Evolutionary conservation across 345 rosid genomes (phyloP), one percentile per base, ranked within the genome.

Genomic region (Leavenworthia alabamica): DNA sequence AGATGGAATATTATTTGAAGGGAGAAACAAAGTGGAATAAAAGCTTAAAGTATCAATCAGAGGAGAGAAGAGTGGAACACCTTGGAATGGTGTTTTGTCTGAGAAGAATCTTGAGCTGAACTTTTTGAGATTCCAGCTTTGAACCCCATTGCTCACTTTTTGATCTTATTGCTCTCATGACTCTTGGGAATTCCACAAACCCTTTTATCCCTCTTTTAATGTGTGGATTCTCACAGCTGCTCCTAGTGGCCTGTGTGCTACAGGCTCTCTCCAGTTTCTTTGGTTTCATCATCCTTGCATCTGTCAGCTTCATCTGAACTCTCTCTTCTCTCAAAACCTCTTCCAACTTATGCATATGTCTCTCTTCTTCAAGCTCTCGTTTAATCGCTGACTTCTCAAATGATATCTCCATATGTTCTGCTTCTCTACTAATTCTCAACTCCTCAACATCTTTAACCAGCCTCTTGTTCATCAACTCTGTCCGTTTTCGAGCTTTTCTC

Each of bases 291-390:
- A 43, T 53, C 44, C 79, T 84, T 4, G 98, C 96, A 13, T 86
- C 98, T 1, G 81, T 66, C 26, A 92, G 75, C 78, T 88, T 92
- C 95, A 92, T 88, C 56, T 83, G 96, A 62, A 92, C 96, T 67
- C 96, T 77, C 61, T 86, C 95, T 72, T 92, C 98, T 43, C 96
- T 79, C 39, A 89, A 72, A 8, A 79, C 85, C 59, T 88, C 90
- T 1, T 95, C 86, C 74, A 92, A 41, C 13, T 82, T 67, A 54
- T 82, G 65, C 96, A 86, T 92, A 84, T 73, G 79, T 55, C 90
- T 77, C 69, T 92, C 96, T 73, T 83, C 93, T 39, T 83, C 93
- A 29, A 84, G 68, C 50, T 88, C 93, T 52, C 55, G 70, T 75
- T 66, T 82, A 73, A 86, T 75, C 74, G 80, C 84, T 10, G 75